These are phyloP conservation scores for Pseudocercospora eumusae DNA, from an alignment of 2,329 filamentous ascomycete species.

Conservation along the genomic window DNA sequence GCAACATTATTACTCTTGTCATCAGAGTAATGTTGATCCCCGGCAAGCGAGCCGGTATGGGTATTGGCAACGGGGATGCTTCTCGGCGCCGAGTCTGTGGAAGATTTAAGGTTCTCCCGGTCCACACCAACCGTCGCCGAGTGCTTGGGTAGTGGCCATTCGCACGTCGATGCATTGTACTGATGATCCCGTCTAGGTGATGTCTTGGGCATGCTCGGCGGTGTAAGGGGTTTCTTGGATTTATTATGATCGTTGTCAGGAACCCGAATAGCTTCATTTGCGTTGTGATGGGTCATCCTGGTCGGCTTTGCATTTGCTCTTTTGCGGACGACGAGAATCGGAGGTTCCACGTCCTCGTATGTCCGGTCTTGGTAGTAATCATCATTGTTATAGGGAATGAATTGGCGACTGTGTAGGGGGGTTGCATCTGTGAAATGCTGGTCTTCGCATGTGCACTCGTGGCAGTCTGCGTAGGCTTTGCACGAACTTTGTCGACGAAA, in stretches of 20 bases:
- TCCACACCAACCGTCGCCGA: conserved; percentile 12
- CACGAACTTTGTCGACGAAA: conserved; percentile 5
- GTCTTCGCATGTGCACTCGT: background rate
- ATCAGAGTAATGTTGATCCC: conserved; percentile 4
- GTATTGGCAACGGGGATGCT: conserved; percentile 7
- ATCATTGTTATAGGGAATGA: conserved; percentile 15
- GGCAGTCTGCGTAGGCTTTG: background rate
- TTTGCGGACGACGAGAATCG: conserved; percentile 22
- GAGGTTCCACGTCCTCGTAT: conserved; percentile 13
- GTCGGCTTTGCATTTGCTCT: conserved; percentile 16
- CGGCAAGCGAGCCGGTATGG: background rate
- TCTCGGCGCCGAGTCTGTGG: conserved; percentile 19
- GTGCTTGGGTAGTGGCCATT: background rate
- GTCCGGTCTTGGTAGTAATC: conserved; percentile 9
- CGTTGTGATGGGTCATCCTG: conserved; percentile 16
- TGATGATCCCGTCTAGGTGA: conserved; percentile 2
- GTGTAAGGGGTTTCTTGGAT: background rate
- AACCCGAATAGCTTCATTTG: conserved; percentile 6
- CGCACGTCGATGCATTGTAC: background rate
- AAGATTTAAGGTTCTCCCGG: conserved; percentile 12
- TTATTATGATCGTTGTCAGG: conserved; percentile 1
- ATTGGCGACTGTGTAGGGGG: background rate
- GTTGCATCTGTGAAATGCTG: background rate
- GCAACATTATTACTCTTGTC: background rate
- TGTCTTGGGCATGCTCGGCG: conserved; percentile 11